A percentile compares a stretch with the other conserved stretches of the same genome.
These are phyloP conservation scores for Globisporangium cederbergense DNA, from an alignment of 352 stramenopile species.

Conservation along the genomic window DNA sequence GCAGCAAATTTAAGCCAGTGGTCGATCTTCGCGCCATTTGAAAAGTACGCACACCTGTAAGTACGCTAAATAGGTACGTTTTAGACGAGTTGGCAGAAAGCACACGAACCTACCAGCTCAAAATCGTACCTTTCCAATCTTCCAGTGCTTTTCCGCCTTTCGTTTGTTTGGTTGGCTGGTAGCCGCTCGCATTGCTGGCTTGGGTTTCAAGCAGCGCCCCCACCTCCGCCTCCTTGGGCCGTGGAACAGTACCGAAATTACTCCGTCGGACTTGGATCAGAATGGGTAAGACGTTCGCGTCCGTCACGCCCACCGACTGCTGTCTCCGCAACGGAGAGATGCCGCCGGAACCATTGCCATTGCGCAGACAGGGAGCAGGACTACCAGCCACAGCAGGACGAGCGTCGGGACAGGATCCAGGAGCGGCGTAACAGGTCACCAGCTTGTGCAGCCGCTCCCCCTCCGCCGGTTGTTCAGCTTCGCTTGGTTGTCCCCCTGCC, in stretches of 20 bases:
- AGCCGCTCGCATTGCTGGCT: conserved; percentile 25
- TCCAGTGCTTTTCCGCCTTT: conserved; percentile 12
- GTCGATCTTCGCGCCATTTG: conserved; percentile 4
- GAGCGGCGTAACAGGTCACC: no score
- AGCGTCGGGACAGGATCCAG: neutral
- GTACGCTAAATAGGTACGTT: neutral
- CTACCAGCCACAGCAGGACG: neutral
- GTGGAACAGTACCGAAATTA: conserved; percentile 69
- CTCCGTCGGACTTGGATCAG: conserved; percentile 66
- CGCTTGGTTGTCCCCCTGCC: neutral
- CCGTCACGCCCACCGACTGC: conserved; percentile 23
- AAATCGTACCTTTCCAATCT: neutral
- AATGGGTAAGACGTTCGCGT: conserved; percentile 74
- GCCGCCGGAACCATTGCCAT: conserved; percentile 15
- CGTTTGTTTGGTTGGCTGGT: conserved; percentile 32
- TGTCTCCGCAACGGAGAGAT: conserved; percentile 36
- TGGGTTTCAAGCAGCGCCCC: no score
- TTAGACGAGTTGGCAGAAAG: no score
- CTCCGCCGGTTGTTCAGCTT: neutral
- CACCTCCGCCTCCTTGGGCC: neutral
- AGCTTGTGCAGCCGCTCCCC: neutral
- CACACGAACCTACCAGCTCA: no score
- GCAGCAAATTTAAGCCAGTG: no score
- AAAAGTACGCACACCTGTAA: no score
- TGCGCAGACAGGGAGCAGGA: conserved; percentile 3